These are phyloP conservation scores for Brassica rapa DNA, from an alignment of 345 rosid genomes.

Conservation along the genomic window DNA sequence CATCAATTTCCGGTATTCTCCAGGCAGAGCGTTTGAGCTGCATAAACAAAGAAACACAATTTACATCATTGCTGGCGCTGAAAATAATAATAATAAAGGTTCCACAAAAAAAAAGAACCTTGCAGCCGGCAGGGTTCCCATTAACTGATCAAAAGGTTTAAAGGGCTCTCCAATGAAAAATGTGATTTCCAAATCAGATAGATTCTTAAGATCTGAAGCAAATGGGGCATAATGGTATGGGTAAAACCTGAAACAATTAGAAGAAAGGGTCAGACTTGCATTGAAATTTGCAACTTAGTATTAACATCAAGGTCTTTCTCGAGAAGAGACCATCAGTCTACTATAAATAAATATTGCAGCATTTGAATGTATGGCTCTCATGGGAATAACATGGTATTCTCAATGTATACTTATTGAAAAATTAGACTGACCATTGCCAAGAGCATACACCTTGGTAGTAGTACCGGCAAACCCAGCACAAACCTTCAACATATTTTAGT, in stretches of 20 bases:
- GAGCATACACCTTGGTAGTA: constrained; percentile 95
- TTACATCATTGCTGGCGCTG: constrained; percentile 19
- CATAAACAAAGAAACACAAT: constrained; percentile 32
- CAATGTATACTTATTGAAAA: neutral
- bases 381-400: neutral
- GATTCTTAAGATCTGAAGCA: constrained; percentile 91
- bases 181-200: constrained; percentile 79
- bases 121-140: constrained; percentile 97
- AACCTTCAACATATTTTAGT: constrained; percentile 86
- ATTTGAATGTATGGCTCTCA: constrained; percentile 19
- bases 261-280: constrained; percentile 2
- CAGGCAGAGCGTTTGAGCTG: constrained; percentile 91
- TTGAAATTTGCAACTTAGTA: constrained; percentile 10
- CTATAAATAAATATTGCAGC: constrained; percentile 1
- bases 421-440: constrained; percentile 88
- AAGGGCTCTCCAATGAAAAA: constrained; percentile 89
- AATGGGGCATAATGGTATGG: constrained; percentile 99
- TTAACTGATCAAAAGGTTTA: constrained; percentile 97
- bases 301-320: constrained; percentile 24
- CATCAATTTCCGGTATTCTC: constrained; percentile 77
- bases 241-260: constrained; percentile 75
- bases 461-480: constrained; percentile 98
- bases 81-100: constrained; percentile 8
- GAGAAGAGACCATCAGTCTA: constrained; percentile 17
- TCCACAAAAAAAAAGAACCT: constrained; percentile 50